A percentile compares a stretch with the other conserved stretches of the same genome.
phyloP scores from a whole-genome alignment of 2,329 filamentous ascomycete genomes.

The Simplicillium aogashimaense region DNA sequence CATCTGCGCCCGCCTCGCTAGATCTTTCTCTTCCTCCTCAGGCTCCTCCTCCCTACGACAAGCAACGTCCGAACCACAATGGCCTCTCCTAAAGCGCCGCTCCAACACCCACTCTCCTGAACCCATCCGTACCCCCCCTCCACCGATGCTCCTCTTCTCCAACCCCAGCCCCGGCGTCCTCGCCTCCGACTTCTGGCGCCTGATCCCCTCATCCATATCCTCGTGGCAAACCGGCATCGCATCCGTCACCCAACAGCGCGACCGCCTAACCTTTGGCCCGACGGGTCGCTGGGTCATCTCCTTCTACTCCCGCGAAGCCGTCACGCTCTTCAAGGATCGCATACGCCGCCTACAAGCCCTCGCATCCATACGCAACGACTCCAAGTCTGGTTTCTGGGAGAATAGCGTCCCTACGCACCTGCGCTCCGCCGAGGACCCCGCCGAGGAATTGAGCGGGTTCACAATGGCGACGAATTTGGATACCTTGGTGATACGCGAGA shows the following conservation, averaged over 20 bases:
- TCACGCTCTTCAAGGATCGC: slow-evolving; percentile 44
- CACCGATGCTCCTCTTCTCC: slow-evolving; percentile 45
- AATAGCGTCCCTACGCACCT: slow-evolving; percentile 16
- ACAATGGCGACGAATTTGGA: slow-evolving; percentile 14
- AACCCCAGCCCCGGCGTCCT: slow-evolving; percentile 49
- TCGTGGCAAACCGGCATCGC: slow-evolving; percentile 55
- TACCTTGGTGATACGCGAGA: too few relatives aligned
- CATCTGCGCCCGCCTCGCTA: too few relatives aligned
- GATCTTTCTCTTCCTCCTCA: neutral
- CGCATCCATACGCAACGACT: slow-evolving; percentile 18
- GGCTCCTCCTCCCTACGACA: neutral
- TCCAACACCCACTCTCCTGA: neutral
- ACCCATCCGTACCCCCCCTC: neutral
- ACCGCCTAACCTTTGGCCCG: slow-evolving; percentile 52
- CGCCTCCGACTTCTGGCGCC: slow-evolving; percentile 61
- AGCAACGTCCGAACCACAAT: neutral
- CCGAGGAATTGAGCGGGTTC: slow-evolving; percentile 15
- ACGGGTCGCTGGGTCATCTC: slow-evolving; percentile 59
- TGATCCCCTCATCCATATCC: slow-evolving; percentile 56
- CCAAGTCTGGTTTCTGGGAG: slow-evolving; percentile 18
- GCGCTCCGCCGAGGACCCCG: slow-evolving; percentile 8
- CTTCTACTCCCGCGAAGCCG: slow-evolving; percentile 51
- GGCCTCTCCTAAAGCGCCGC: neutral
- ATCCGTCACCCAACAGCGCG: slow-evolving; percentile 39
- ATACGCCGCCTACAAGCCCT: slow-evolving; percentile 22